These are phyloP conservation scores for Juncus inflexus DNA, from an alignment of 176 grass and related monocot species.

Conservation along the genomic window DNA sequence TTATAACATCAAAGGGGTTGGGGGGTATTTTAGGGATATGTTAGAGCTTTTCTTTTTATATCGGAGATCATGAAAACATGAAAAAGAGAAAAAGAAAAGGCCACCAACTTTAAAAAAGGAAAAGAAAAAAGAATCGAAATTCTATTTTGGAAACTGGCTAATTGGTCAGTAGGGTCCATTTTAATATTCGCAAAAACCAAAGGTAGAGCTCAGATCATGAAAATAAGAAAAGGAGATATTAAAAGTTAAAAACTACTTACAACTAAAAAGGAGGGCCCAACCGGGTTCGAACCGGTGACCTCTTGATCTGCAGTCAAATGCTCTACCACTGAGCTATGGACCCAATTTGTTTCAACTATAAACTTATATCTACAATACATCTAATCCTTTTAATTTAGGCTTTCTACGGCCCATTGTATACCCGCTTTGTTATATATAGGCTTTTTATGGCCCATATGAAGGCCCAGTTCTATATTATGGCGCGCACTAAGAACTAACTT, in stretches of 20 bases:
- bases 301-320: conserved; percentile 90
- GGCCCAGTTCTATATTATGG: conserved; percentile 2
- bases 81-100: too few species aligned
- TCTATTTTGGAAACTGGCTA: too few species aligned
- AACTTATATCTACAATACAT: too few species aligned
- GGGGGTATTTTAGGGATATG: too few species aligned
- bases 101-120: too few species aligned
- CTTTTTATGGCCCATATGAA: neutral
- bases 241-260: too few species aligned
- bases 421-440: neutral
- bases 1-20: too few species aligned
- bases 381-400: too few species aligned
- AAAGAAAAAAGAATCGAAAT: too few species aligned
- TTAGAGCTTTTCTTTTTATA: too few species aligned
- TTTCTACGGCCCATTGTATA: neutral
- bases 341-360: conserved; percentile 18
- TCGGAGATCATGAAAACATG: too few species aligned
- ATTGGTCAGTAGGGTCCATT: too few species aligned
- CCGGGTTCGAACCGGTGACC: conserved; percentile 56
- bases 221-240: neutral
- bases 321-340: conserved; percentile 91
- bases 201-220: neutral
- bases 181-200: neutral
- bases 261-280: conserved; percentile 42
- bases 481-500: neutral